A percentile compares a stretch with the other conserved stretches of the same genome.
phyloP scores from a whole-genome alignment of 805 yeast genomes.

The Millerago galiae region DNA sequence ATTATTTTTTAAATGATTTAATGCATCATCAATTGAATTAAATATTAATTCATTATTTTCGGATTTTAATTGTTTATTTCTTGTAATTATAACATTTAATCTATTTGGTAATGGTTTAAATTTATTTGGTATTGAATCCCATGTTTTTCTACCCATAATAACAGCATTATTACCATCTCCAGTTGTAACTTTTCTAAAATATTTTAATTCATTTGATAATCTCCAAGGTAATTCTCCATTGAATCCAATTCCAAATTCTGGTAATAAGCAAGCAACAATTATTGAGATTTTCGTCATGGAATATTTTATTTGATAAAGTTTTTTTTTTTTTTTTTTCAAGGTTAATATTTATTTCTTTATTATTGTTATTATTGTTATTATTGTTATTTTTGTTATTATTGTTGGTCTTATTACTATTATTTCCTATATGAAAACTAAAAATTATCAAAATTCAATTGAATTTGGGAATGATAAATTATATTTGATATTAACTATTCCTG shows the following conservation, averaged over 20 bases:
- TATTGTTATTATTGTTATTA: no score
- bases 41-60: constrained; percentile 27
- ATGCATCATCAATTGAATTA: constrained; percentile 38
- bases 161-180: constrained; percentile 57
- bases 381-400: no score
- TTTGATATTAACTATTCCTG: constrained; percentile 12
- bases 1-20: constrained; percentile 25
- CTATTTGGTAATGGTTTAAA: constrained; percentile 81
- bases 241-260: constrained; percentile 78
- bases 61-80: constrained; percentile 26
- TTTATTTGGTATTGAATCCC: constrained; percentile 85
- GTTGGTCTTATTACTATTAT: no score
- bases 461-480: constrained; percentile 12
- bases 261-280: constrained; percentile 81
- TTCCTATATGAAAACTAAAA: neutral
- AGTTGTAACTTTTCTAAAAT: constrained; percentile 70
- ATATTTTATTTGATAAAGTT: no score
- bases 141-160: constrained; percentile 92
- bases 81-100: constrained; percentile 66
- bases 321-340: no score
- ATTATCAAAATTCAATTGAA: constrained; percentile 7
- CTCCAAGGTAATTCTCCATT: constrained; percentile 87
- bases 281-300: constrained; percentile 35
- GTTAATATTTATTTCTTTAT: no score
- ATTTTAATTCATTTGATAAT: constrained; percentile 76